Base-by-base conservation (phyloP, 2,329 filamentous ascomycete genomes). In the Geosmithia putterillii region DNA sequence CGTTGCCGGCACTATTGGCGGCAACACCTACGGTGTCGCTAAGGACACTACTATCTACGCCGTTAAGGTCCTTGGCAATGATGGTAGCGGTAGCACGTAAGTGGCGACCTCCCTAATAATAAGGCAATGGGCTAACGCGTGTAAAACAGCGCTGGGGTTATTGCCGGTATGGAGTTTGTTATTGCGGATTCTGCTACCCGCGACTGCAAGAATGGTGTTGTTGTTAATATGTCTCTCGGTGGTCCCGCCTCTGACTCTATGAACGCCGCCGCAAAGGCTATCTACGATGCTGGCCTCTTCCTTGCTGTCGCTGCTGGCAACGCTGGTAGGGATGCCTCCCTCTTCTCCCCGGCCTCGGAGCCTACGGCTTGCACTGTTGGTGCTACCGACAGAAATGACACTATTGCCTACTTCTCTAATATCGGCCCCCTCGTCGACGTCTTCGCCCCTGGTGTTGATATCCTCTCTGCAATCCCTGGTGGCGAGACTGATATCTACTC, bases 221-320 rank as follows among this genome's bases (percentile, higher is more conserved):
- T 77, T 15, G 66, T 71, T 50, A 74, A 70, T 60, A 74, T 78
- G 73, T 74, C 70, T 15, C 67, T 79, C 4, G 73, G 74, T 9
- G 73, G 73, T 15, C 42, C 51, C 45, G 57, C 51, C 46, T 71
- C 70, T 3, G 45, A 59, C 2, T 55, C 71, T 10, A 51, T 76
- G 48, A 78, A 77, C 64, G 55, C 53, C 18, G 73, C 73, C 8
- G 71, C 74, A 7, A 62, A 61, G 22, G 59, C 57, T 43, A 61
- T 73, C 21, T 61, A 70, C 48, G 50, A 50, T 7, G 58, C 62
- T 0, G 73, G 72, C 14, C 59, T 75, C 46, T 73, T 74, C 51
- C 60, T 75, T 35, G 72, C 68, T 42, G 73, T 76, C 12, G 74
- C 74, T 2, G 74, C 74, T 17, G 74, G 74, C 38, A 78, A 78